A percentile compares a stretch with the other conserved stretches of the same genome.
Conservation (phyloP, 176 grass and related monocot species). For the Oryza coarctata region DNA sequence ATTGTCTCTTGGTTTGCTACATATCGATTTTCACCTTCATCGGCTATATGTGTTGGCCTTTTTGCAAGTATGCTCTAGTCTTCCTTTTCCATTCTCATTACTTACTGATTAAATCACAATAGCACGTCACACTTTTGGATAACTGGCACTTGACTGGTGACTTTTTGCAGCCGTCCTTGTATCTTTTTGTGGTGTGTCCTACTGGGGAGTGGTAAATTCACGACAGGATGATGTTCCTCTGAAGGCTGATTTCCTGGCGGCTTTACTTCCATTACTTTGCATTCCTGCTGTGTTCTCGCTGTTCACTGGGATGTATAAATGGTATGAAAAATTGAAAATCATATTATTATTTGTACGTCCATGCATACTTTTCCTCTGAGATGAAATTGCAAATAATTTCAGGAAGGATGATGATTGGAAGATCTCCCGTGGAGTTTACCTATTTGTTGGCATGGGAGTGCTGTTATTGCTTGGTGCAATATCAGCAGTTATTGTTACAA, state of each 20-base stretch:
- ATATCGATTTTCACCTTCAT: slow-evolving; percentile 85
- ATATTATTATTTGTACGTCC: slow-evolving; percentile 22
- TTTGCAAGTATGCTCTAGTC: slow-evolving; percentile 63
- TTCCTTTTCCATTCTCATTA: slow-evolving; percentile 11
- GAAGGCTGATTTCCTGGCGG: slow-evolving; percentile 93
- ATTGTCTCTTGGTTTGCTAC: slow-evolving; percentile 97
- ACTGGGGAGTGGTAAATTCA: slow-evolving; percentile 95
- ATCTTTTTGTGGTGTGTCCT: slow-evolving; percentile 77
- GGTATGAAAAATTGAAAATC: slow-evolving; percentile 39
- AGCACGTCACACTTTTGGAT: slow-evolving; percentile 10
- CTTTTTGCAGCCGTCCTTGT: slow-evolving; percentile 81
- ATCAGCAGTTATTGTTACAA: slow-evolving; percentile 65
- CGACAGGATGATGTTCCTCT: slow-evolving; percentile 75
- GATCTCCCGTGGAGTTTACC: slow-evolving; percentile 81
- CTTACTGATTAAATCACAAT: slow-evolving; percentile 33
- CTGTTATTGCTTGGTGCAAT: slow-evolving; percentile 77
- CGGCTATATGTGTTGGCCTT: slow-evolving; percentile 84
- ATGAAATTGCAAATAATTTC: slow-evolving; percentile 43
- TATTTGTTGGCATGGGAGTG: slow-evolving; percentile 94
- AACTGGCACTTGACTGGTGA: slow-evolving; percentile 19
- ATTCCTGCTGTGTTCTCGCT: slow-evolving; percentile 90
- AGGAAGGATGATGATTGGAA: slow-evolving; percentile 99
- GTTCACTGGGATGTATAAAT: slow-evolving; percentile 90
- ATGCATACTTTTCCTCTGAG: slow-evolving; percentile 20
- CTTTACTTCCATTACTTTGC: slow-evolving; percentile 91